Evolutionary conservation across 805 yeast genomes (phyloP).

Genomic region (Cyberlindnera petersonii): DNA sequence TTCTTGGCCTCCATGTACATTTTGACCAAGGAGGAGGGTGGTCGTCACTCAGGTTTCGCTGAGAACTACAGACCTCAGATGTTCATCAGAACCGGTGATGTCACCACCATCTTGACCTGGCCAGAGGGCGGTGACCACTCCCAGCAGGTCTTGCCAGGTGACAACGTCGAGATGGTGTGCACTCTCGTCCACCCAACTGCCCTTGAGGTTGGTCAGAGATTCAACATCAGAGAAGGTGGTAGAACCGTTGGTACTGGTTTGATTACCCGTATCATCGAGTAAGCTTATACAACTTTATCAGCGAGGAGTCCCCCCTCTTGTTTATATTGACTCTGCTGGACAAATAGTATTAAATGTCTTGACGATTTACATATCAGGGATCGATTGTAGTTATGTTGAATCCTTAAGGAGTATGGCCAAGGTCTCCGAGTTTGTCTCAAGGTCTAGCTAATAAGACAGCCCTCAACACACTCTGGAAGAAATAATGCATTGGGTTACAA

Average conservation of each 20-base stretch:
- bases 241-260: conserved; percentile 98
- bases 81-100: conserved; percentile 95
- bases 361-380: too few relatives aligned
- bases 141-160: conserved; percentile 95
- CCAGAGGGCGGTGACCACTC: conserved; percentile 84
- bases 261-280: conserved; percentile 83
- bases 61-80: conserved; percentile 98
- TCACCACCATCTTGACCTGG: conserved; percentile 85
- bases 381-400: too few relatives aligned
- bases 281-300: conserved; percentile 7
- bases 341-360: conserved; percentile 4
- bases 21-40: conserved; percentile 96
- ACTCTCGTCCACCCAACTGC: conserved; percentile 89
- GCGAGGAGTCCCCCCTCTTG: neutral
- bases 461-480: too few relatives aligned
- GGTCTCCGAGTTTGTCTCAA: too few relatives aligned
- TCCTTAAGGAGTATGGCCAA: too few relatives aligned
- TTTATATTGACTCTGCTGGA: conserved; percentile 2
- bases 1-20: conserved; percentile 91
- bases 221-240: conserved; percentile 99
- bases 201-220: conserved; percentile 93
- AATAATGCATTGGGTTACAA: too few relatives aligned
- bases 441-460: too few relatives aligned
- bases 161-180: conserved; percentile 94
- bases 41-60: conserved; percentile 97